phyloP scores from a whole-genome alignment of 441 rosid genomes.

The Adansonia madagascariensis region DNA sequence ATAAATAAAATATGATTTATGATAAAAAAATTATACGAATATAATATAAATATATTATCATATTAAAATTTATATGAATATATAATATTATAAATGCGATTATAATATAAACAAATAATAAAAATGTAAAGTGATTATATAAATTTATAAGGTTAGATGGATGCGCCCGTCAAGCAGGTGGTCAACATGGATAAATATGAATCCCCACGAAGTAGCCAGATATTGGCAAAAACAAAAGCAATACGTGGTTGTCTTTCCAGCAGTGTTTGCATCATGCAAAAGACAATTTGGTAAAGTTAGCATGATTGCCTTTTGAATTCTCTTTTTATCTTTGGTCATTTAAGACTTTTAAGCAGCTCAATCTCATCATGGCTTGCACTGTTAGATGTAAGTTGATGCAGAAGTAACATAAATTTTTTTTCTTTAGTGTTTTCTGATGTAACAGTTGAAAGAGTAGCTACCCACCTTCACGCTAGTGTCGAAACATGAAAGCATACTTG shows the following conservation, averaged over 20 bases:
- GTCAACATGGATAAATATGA: background rate
- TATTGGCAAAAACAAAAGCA: slow-evolving; percentile 7
- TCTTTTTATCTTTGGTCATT: background rate
- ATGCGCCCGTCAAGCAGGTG: background rate
- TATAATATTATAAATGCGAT: no score
- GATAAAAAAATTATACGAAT: background rate
- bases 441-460: background rate
- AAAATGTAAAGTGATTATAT: no score
- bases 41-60: no score
- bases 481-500: slow-evolving; percentile 7
- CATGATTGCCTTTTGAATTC: slow-evolving; percentile 3
- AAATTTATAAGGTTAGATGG: background rate
- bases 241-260: background rate
- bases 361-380: background rate
- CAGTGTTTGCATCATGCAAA: background rate
- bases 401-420: background rate
- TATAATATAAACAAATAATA: no score
- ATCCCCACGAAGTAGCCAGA: background rate
- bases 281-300: background rate
- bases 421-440: background rate
- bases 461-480: no score
- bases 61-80: no score
- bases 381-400: background rate
- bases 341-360: background rate
- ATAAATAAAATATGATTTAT: background rate